Evolutionary conservation across 2,329 filamentous ascomycete species (phyloP), one percentile per base, ranked within the genome.

Genomic region (Truncatella angustata): DNA sequence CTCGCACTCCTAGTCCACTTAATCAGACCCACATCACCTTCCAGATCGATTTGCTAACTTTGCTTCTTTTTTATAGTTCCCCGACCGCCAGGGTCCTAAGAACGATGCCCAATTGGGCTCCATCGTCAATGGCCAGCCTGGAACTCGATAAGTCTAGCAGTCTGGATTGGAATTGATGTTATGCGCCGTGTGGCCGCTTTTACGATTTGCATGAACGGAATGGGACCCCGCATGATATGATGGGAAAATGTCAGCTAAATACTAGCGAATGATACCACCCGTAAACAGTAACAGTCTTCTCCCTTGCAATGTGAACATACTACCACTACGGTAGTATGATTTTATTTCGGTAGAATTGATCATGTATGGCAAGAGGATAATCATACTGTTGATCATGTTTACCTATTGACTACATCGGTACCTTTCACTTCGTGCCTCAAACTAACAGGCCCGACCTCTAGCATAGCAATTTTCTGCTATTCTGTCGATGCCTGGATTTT

Each of bases 81-180:
- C 73, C 42, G 77, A 74, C 49, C 79, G 79, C 40, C 73, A 76
- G 64, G 80, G 78, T 39, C 54, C 63, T 58, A 81, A 73, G 67
- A 84, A 83, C 67, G 79, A 82, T 49, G 72, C 73, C 53, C 57
- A 65, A 54, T 74, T 73, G 59, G 75, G 74, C 50, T 56, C 66
- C 32, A 73, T 76, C 60, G 65, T 66, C 54, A 61, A 67, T 54
- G 74, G 78, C 58, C 78, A 53, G n/a, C n/a, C n/a, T n/a, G n/a
- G 36, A 49, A 49, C 34, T 24, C 47, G 47, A 50, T 50, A 50
- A 26, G 42, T 35, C 10, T 18, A 28, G n/a, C n/a, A n/a, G n/a
- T n/a, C n/a, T n/a, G n/a, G n/a, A n/a, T n/a, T n/a, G n/a, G n/a
- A n/a, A n/a, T n/a, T n/a, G n/a, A n/a, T n/a, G n/a, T n/a, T n/a